Conservation (phyloP, 2,329 filamentous ascomycete species). For the Fusarium phyllophilum region DNA sequence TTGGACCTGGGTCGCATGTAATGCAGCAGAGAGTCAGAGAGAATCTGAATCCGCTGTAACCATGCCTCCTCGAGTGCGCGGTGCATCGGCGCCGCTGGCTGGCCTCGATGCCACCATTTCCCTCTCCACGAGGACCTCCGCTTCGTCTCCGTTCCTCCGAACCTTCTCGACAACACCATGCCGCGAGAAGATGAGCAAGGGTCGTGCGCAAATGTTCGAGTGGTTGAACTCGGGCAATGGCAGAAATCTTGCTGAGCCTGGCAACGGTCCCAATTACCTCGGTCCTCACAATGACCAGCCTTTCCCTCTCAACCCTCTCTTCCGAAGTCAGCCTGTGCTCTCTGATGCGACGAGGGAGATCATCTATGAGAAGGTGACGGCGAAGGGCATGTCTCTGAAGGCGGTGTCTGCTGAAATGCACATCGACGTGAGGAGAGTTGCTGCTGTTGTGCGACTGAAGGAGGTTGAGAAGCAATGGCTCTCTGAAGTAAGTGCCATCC, state of each 20-base stretch:
- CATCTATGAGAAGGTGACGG: slow-evolving; percentile 76
- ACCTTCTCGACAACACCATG: slow-evolving; percentile 55
- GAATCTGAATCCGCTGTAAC: slow-evolving; percentile 31
- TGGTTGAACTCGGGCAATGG: slow-evolving; percentile 50
- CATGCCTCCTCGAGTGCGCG: slow-evolving; percentile 50
- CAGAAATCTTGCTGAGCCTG: slow-evolving; percentile 38
- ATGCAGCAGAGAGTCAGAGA: slow-evolving; percentile 34
- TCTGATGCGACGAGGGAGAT: slow-evolving; percentile 77
- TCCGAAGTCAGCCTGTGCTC: slow-evolving; percentile 77
- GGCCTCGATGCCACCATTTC: slow-evolving; percentile 44
- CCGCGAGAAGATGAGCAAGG: slow-evolving; percentile 51
- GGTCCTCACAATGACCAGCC: slow-evolving; percentile 59
- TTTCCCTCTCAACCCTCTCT: slow-evolving; percentile 79
- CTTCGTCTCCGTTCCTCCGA: slow-evolving; percentile 39
- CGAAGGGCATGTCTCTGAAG: slow-evolving; percentile 75
- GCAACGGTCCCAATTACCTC: slow-evolving; percentile 51
- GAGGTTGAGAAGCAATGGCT: slow-evolving; percentile 84
- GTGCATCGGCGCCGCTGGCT: slow-evolving; percentile 45
- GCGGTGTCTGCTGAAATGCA: slow-evolving; percentile 80
- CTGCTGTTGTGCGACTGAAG: slow-evolving; percentile 85
- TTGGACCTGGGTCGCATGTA: slow-evolving; percentile 40
- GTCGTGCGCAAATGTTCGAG: slow-evolving; percentile 51
- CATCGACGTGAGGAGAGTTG: slow-evolving; percentile 85
- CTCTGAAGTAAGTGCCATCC: slow-evolving; percentile 70
- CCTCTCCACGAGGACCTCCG: slow-evolving; percentile 15